phyloP scores from a whole-genome alignment of 2,329 filamentous ascomycete species.

The Tolypocladium tundrense region DNA sequence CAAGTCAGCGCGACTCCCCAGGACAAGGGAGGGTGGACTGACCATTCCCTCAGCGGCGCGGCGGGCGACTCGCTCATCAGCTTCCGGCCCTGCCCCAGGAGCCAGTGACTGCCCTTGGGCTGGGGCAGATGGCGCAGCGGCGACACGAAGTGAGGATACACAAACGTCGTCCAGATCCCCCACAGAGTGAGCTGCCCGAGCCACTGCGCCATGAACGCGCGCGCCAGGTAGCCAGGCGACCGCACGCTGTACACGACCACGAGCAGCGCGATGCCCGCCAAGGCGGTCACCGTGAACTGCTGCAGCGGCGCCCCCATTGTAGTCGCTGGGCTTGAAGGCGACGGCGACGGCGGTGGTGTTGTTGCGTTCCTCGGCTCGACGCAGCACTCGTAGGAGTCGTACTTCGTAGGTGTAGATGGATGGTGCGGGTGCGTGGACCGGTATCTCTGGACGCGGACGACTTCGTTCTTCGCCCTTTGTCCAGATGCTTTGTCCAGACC shows the following conservation, averaged over 20 bases:
- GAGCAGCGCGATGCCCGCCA: conserved; percentile 12
- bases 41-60: conserved; percentile 39
- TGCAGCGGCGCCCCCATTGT: conserved; percentile 14
- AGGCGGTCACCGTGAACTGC: conserved; percentile 12
- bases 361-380: background rate
- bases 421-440: background rate
- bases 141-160: conserved; percentile 41
- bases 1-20: conserved; percentile 16
- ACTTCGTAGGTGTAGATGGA: background rate
- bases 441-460: background rate
- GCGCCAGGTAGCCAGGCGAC: conserved; percentile 20
- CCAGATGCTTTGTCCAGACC: too few relatives aligned
- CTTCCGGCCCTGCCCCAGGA: conserved; percentile 35
- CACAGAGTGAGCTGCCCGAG: conserved; percentile 22
- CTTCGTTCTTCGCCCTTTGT: background rate
- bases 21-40: conserved; percentile 1
- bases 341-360: background rate
- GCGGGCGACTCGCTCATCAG: conserved; percentile 31
- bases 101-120: conserved; percentile 30
- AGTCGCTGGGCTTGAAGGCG: too few relatives aligned
- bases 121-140: conserved; percentile 37
- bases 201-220: conserved; percentile 25
- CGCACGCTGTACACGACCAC: conserved; percentile 10
- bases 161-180: conserved; percentile 29
- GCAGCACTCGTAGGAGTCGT: background rate